Base-by-base conservation (phyloP, 2,329 filamentous ascomycete species). In the Sporothrix protearum region DNA sequence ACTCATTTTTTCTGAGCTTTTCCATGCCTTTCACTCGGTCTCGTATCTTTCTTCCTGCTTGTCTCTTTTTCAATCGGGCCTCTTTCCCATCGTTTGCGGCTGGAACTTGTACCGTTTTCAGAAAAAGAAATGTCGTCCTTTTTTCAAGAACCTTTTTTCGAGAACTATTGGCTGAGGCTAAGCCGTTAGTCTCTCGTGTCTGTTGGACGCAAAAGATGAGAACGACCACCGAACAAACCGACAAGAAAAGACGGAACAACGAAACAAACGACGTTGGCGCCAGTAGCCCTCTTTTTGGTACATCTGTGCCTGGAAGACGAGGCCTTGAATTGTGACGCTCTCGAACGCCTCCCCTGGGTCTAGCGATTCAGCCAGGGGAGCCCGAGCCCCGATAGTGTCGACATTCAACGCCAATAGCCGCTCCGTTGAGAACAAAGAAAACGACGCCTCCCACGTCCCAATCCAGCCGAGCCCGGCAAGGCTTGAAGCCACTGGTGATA, bases 81-180 rank as follows among this genome's bases (percentile, higher is more conserved):
- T 59, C 7, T 25, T 4, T 19, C 33, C 39, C 22, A 30, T 30
- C 25, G 42, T 42, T 66, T 49, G 42, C 61, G 42, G 61, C 14
- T 47, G 39, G n/a, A 47, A 47, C 22, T 25, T 66, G 39, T 14
- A 42, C 25, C 25, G 39, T 42, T 47, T 66, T 47, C 61, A 66
- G 25, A 30, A n/a, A 12, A 47, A 14, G 42, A 47, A 19, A 16
- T 30, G 28, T 36, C 64, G 45, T 67, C 45, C 28, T 67, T 67
- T 8, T 67, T 12, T 19, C 45, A 19, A 5, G 10, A n/a, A n/a
- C 45, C 28, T 67, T 67, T 8, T 67, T 12, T 19, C 45, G 9
- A 5, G 10, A 36, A 67, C 64, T 67, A 67, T 67, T 67, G 64
- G 42, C 61, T 49, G 42, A 66, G 25, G 22, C 42, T 49, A 33